Conservation (phyloP, 2,329 filamentous ascomycete genomes). For the Fusarium udum region DNA sequence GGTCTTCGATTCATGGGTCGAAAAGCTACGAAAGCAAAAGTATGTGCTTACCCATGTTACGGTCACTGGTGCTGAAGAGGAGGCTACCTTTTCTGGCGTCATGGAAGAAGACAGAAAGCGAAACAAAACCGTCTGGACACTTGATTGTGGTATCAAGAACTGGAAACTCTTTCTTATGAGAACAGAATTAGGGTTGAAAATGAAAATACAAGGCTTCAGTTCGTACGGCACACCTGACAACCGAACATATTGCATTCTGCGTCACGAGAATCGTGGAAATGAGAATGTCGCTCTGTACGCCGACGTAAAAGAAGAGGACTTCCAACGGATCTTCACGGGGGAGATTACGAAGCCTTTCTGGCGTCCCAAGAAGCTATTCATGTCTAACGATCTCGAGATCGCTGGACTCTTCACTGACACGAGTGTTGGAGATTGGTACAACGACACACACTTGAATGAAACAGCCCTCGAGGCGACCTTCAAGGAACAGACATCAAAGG, state of each 20-base stretch:
- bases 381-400: conserved; percentile 30
- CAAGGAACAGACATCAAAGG: neutral
- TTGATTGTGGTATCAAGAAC: conserved; percentile 12
- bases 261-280: conserved; percentile 27
- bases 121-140: conserved; percentile 10
- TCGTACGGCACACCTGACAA: conserved; percentile 26
- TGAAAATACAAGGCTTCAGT: conserved; percentile 18
- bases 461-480: neutral
- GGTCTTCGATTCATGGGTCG: conserved; percentile 20
- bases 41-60: conserved; percentile 15
- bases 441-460: neutral
- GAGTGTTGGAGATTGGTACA: conserved; percentile 18
- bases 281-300: conserved; percentile 8
- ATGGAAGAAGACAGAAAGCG: conserved; percentile 3
- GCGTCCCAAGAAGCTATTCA: conserved; percentile 12
- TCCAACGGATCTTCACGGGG: neutral
- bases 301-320: neutral
- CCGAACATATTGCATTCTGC: conserved; percentile 27
- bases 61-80: conserved; percentile 14
- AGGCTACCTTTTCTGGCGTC: conserved; percentile 19
- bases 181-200: neutral
- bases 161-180: neutral
- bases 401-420: conserved; percentile 29
- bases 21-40: neutral
- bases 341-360: conserved; percentile 29